Percentiles rank a stretch among this genome's conserved stretches.
phyloP scores from a whole-genome alignment of 164 flowering plant genomes.

The Buxus sempervirens region DNA sequence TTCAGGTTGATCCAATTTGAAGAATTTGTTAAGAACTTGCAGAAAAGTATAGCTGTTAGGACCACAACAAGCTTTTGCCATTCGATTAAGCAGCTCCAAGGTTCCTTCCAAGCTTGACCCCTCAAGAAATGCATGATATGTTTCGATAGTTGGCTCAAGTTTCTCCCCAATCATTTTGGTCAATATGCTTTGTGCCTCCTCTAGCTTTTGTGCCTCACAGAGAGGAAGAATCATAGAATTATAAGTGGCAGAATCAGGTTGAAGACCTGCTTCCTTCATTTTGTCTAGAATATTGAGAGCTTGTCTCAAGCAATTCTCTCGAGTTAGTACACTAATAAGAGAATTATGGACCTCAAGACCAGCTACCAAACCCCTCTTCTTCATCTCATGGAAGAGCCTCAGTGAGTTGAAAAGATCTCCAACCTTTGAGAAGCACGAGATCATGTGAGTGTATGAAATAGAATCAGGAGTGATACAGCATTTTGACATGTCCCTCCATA shows the following conservation, averaged over 20 bases:
- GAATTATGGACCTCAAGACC: slow-evolving; percentile 72
- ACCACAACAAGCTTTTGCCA: slow-evolving; percentile 52
- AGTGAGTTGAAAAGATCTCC: slow-evolving; percentile 82
- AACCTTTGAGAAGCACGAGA: slow-evolving; percentile 76
- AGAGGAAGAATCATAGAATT: slow-evolving; percentile 69
- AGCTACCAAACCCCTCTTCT: slow-evolving; percentile 65
- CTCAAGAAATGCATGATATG: slow-evolving; percentile 67
- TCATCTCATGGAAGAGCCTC: slow-evolving; percentile 86
- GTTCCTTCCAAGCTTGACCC: slow-evolving; percentile 43
- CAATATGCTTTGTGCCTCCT: slow-evolving; percentile 59
- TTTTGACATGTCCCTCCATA: slow-evolving; percentile 92
- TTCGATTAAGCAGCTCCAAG: slow-evolving; percentile 50
- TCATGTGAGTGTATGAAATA: slow-evolving; percentile 66
- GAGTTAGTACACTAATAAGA: slow-evolving; percentile 58
- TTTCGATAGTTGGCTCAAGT: slow-evolving; percentile 47
- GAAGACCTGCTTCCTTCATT: slow-evolving; percentile 53
- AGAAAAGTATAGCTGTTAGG: slow-evolving; percentile 59
- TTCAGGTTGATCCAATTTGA: slow-evolving; percentile 48
- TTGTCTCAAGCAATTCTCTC: slow-evolving; percentile 72
- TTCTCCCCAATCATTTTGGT: slow-evolving; percentile 51
- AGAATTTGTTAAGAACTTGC: slow-evolving; percentile 44
- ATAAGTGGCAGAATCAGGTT: slow-evolving; percentile 58
- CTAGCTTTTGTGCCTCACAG: slow-evolving; percentile 57
- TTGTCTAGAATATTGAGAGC: slow-evolving; percentile 61
- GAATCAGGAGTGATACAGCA: slow-evolving; percentile 65